A percentile compares a stretch with the other conserved stretches of the same genome.
Conservation (phyloP, 1,284 basidiomycete genomes). For the Ustilago crameri region DNA sequence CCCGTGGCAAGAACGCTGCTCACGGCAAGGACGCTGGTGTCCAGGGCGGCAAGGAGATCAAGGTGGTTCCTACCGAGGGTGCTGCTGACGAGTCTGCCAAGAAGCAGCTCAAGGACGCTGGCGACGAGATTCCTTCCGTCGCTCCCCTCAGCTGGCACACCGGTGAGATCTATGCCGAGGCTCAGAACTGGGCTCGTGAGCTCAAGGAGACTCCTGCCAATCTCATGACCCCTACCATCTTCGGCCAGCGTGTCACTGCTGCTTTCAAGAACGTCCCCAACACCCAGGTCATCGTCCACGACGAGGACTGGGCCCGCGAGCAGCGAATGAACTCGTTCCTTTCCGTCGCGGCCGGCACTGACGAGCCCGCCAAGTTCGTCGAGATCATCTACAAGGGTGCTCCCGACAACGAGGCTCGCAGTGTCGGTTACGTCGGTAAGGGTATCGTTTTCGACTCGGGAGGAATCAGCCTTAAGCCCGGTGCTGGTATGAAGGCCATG, state of each 20-base stretch:
- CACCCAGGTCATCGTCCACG: slow-evolving; percentile 78
- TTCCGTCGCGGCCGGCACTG: slow-evolving; percentile 83
- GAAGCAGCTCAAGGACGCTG: slow-evolving; percentile 59
- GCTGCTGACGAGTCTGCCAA: slow-evolving; percentile 50
- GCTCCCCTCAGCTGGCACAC: slow-evolving; percentile 65
- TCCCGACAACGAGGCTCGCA: slow-evolving; percentile 72
- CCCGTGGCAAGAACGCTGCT: slow-evolving; percentile 56
- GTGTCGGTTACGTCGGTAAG: slow-evolving; percentile 85
- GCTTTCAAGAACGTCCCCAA: slow-evolving; percentile 78
- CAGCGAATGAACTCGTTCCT: slow-evolving; percentile 90
- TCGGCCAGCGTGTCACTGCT: slow-evolving; percentile 77
- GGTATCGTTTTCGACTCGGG: slow-evolving; percentile 77
- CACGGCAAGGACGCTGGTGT: slow-evolving; percentile 48
- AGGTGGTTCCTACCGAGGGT: slow-evolving; percentile 50
- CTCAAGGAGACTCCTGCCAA: slow-evolving; percentile 87
- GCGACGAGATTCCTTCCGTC: slow-evolving; percentile 53
- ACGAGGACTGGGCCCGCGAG: slow-evolving; percentile 85
- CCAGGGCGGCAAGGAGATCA: slow-evolving; percentile 63
- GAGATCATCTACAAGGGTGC: slow-evolving; percentile 89
- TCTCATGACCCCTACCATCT: slow-evolving; percentile 72
- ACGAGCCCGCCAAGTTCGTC: slow-evolving; percentile 85
- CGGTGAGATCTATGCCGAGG: slow-evolving; percentile 75
- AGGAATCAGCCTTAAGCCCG: slow-evolving; percentile 85
- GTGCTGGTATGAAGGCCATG: slow-evolving; percentile 73
- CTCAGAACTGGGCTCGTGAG: slow-evolving; percentile 87